phyloP scores from a whole-genome alignment of 352 stramenopile species.

The Globisporangium parvum region DNA sequence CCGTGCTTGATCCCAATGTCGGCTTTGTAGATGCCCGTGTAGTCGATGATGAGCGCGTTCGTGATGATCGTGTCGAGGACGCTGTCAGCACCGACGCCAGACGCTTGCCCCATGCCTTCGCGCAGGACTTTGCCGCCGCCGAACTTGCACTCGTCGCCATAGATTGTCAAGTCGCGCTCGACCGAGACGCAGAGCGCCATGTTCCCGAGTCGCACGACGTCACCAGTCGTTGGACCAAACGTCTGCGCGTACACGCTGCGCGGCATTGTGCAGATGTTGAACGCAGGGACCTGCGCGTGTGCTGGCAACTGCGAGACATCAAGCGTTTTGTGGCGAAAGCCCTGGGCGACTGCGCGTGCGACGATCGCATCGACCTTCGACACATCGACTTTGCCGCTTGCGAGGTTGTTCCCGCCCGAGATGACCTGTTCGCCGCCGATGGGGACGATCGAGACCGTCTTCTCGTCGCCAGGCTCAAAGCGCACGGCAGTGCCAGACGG shows the following conservation, averaged over 20 bases:
- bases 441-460: constrained; percentile 91
- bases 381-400: constrained; percentile 66
- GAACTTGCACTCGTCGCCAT: constrained; percentile 91
- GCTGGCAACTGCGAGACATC: constrained; percentile 20
- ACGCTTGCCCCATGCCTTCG: constrained; percentile 76
- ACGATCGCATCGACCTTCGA: constrained; percentile 53
- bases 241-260: constrained; percentile 83
- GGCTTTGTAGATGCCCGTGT: constrained; percentile 93
- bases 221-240: constrained; percentile 93
- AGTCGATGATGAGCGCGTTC: constrained; percentile 96
- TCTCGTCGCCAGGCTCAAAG: constrained; percentile 95
- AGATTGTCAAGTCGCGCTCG: constrained; percentile 85
- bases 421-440: constrained; percentile 90
- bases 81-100: constrained; percentile 29
- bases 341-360: constrained; percentile 33
- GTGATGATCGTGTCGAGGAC: constrained; percentile 96
- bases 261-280: constrained; percentile 46
- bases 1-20: constrained; percentile 95
- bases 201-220: constrained; percentile 92
- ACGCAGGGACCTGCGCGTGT: constrained; percentile 20
- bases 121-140: constrained; percentile 91
- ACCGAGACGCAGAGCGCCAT: constrained; percentile 89
- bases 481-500: constrained; percentile 89
- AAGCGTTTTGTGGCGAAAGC: constrained; percentile 56
- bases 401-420: constrained; percentile 87